These are phyloP conservation scores for Marasmius sp. DNA, from an alignment of 1,284 basidiomycete species.

Conservation along the genomic window DNA sequence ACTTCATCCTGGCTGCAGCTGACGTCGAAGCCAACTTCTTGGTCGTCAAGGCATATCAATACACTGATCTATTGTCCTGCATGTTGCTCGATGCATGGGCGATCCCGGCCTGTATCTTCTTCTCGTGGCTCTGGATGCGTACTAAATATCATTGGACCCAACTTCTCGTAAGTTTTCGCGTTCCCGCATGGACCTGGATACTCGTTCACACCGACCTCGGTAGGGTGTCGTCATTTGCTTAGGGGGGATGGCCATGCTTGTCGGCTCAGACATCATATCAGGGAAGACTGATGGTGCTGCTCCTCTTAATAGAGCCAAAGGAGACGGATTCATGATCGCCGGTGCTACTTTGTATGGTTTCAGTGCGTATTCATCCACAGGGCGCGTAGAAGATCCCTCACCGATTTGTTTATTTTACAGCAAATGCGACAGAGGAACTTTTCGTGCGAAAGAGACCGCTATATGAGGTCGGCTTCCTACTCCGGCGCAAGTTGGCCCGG, in stretches of 20 bases:
- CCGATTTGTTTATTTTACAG: slow-evolving; percentile 32
- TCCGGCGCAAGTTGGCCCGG: background rate
- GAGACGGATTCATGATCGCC: slow-evolving; percentile 85
- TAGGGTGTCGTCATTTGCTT: slow-evolving; percentile 77
- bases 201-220: background rate
- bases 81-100: slow-evolving; percentile 91
- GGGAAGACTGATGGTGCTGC: slow-evolving; percentile 68
- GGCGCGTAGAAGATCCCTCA: background rate
- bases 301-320: slow-evolving; percentile 57
- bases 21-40: slow-evolving; percentile 87
- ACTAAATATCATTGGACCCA: slow-evolving; percentile 82
- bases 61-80: slow-evolving; percentile 82
- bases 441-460: slow-evolving; percentile 78
- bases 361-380: slow-evolving; percentile 45
- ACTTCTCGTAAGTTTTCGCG: slow-evolving; percentile 50
- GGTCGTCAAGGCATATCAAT: slow-evolving; percentile 85
- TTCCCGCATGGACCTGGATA: background rate
- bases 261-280: slow-evolving; percentile 70
- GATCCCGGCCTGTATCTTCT: slow-evolving; percentile 81
- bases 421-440: slow-evolving; percentile 85
- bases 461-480: slow-evolving; percentile 56
- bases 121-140: slow-evolving; percentile 81
- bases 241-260: slow-evolving; percentile 75
- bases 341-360: slow-evolving; percentile 85
- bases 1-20: slow-evolving; percentile 73